These are phyloP conservation scores for Teunomyces gatunensis DNA, from an alignment of 805 yeast species.

Conservation along the genomic window DNA sequence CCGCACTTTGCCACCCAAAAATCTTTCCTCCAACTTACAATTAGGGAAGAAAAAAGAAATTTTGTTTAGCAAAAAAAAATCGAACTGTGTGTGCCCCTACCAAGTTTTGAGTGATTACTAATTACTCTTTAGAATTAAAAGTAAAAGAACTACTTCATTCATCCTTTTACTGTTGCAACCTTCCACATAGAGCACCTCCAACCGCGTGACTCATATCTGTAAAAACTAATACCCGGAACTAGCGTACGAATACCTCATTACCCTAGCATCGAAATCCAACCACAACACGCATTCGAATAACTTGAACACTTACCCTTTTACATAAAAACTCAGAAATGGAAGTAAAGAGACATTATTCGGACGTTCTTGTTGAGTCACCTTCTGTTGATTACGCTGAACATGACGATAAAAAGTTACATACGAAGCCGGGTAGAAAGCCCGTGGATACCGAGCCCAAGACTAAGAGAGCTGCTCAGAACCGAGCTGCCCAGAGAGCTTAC, in stretches of 20 bases:
- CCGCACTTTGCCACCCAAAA: slow-evolving; percentile 1
- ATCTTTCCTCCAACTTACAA: neutral
- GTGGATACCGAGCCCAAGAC: slow-evolving; percentile 75
- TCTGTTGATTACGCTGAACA: slow-evolving; percentile 14
- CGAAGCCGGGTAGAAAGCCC: slow-evolving; percentile 82
- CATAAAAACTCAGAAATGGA: neutral
- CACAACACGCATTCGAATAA: too few species aligned
- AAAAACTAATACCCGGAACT: neutral
- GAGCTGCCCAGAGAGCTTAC: slow-evolving; percentile 98
- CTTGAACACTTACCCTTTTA: too few species aligned
- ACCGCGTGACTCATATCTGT: neutral
- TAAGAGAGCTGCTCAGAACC: slow-evolving; percentile 92
- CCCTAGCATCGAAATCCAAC: too few species aligned
- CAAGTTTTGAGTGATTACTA: slow-evolving; percentile 1
- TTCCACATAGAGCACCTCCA: neutral
- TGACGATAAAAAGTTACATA: slow-evolving; percentile 37
- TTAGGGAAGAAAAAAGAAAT: neutral
- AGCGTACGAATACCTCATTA: too few species aligned
- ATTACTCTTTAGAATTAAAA: neutral
- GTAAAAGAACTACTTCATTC: neutral
- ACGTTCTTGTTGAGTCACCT: slow-evolving; percentile 6
- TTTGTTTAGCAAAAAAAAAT: neutral
- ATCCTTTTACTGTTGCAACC: neutral
- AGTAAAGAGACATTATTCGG: slow-evolving; percentile 30
- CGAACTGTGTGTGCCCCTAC: neutral